Evolutionary conservation across 345 rosid species (phyloP), one percentile per base, ranked within the genome.

Genomic region (Hirschfeldia incana): DNA sequence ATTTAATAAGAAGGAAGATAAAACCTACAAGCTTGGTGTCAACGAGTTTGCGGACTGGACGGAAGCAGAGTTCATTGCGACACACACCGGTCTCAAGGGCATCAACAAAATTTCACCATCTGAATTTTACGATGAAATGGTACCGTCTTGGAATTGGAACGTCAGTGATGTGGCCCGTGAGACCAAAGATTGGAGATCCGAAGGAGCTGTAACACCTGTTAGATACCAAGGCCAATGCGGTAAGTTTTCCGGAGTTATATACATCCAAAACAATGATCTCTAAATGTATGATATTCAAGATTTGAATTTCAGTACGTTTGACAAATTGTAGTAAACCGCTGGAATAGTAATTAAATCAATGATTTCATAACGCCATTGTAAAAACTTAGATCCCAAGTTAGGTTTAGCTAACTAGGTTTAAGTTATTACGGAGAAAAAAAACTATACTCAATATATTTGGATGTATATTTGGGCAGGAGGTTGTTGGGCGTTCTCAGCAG

Each of bases 401-500:
- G 73, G 72, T 15, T 55, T 64, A 6, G 15, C 0, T 36, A 33
- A 13, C 8, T 71, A 72, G 68, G 73, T 73, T 78, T 42, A 29
- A 37, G 37, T 21, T 71, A 64, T 1, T 69, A 26, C 32, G 42
- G 30, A 51, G 34, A 3, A 57, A 1, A 37, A 39, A 33, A 29
- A 33, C 64, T 8, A 27, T 59, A 33, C 69, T 15, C 16, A 33
- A 34, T 34, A 34, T 46, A 66, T 46, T 27, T 60, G 33, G 12
- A 62, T 61, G 11, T 32, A 57, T 66, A 26, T 65, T 12, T 77
- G 36, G 1, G 9, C 69, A 82, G 85, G 85, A 32, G 46, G 84
- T 73, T 90, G 94, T 60, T 88, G 91, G 94, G 94, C 92, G 55
- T 90, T 86, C 68, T 88, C 92, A 8, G 79, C 90, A 0, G 89